Percentiles rank a stretch among this genome's conserved stretches.
phyloP scores from a whole-genome alignment of 495 filamentous ascomycete species.

The Penicillium longicatenatum region DNA sequence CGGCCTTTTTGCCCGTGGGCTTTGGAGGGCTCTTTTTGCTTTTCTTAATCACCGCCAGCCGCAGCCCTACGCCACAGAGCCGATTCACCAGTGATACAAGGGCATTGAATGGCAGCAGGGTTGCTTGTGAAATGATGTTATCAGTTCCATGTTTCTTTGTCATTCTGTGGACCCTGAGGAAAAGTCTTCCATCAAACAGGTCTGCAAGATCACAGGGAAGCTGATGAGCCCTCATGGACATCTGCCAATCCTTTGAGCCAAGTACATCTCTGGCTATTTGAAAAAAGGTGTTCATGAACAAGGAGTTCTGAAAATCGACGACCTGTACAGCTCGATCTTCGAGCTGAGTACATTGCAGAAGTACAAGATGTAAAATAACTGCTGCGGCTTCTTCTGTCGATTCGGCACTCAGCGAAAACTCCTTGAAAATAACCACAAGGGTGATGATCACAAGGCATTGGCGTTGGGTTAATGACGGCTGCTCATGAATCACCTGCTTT shows the following conservation, averaged over 20 bases:
- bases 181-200: conserved; percentile 65
- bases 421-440: not conserved
- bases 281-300: not conserved
- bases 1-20: not conserved
- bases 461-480: not conserved
- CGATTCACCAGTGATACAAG: not conserved
- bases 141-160: conserved; percentile 1
- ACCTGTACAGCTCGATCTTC: not conserved
- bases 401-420: not conserved
- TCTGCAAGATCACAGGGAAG: conserved; percentile 57
- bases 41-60: not conserved
- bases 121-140: not conserved
- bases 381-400: not conserved
- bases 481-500: not conserved
- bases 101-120: not conserved
- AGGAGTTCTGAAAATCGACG: not conserved
- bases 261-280: not conserved
- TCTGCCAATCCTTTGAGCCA: conserved; percentile 2
- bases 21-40: not conserved
- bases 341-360: not conserved
- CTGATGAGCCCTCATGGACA: conserved; percentile 2
- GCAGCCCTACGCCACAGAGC: not conserved
- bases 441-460: not conserved
- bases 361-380: not conserved
- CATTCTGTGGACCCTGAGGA: conserved; percentile 30